Evolutionary conservation across 768 basidiomycete species (phyloP).

Genomic region (Lanmaoa rubissima): DNA sequence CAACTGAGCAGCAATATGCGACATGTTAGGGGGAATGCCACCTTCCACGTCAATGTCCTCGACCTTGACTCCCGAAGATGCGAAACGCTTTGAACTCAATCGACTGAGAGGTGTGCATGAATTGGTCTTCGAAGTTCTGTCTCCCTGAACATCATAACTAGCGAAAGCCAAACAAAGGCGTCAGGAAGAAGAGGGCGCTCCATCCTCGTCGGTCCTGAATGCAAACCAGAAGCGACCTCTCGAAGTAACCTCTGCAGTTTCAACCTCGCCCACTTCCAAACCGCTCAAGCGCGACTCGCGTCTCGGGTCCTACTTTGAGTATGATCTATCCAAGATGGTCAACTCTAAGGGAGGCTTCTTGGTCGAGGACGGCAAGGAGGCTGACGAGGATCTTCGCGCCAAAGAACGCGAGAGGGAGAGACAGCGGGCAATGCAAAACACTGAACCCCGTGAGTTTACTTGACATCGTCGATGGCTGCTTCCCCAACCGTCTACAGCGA

Average conservation of each 20-base stretch:
- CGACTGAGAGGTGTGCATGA: slow-evolving; percentile 60
- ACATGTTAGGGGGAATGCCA: slow-evolving; percentile 8
- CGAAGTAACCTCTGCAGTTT: slow-evolving; percentile 50
- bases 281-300: slow-evolving; percentile 69
- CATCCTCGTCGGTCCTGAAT: slow-evolving; percentile 51
- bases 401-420: slow-evolving; percentile 83
- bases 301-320: slow-evolving; percentile 92
- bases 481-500: slow-evolving; percentile 46
- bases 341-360: slow-evolving; percentile 97
- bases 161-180: slow-evolving; percentile 77
- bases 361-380: slow-evolving; percentile 82
- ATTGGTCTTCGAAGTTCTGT: neutral
- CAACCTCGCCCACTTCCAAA: slow-evolving; percentile 59
- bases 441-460: slow-evolving; percentile 60
- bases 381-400: slow-evolving; percentile 68
- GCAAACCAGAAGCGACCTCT: slow-evolving; percentile 76
- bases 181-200: slow-evolving; percentile 51
- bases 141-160: slow-evolving; percentile 26
- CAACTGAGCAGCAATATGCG: neutral
- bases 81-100: slow-evolving; percentile 74
- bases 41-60: slow-evolving; percentile 9
- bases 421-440: slow-evolving; percentile 69
- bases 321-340: slow-evolving; percentile 95
- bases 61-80: slow-evolving; percentile 63
- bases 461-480: neutral